A percentile compares a stretch with the other conserved stretches of the same genome.
Conservation (phyloP, 2,329 filamentous ascomycete species). For the Penicillium sp. region DNA sequence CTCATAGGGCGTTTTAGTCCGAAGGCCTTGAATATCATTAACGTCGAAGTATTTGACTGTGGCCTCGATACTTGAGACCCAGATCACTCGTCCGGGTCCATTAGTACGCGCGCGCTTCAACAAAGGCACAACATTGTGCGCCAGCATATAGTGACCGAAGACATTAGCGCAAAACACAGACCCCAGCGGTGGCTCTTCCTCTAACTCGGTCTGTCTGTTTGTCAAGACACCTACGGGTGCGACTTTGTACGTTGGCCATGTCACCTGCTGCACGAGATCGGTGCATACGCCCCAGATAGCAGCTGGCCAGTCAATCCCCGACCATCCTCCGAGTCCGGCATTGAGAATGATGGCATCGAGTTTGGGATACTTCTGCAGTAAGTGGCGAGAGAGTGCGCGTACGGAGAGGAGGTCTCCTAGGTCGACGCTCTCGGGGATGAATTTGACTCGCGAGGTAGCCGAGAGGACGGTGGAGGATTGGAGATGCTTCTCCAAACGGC, state of each 20-base stretch:
- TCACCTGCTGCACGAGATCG: constrained; percentile 65
- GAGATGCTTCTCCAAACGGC: constrained; percentile 62
- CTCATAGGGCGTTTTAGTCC: constrained; percentile 69
- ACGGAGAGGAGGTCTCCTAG: constrained; percentile 56
- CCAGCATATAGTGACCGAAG: constrained; percentile 91
- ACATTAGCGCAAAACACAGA: constrained; percentile 87
- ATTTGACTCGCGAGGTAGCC: constrained; percentile 46
- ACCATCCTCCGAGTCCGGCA: constrained; percentile 85
- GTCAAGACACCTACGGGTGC: constrained; percentile 56
- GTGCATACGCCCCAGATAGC: constrained; percentile 59
- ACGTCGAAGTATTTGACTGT: constrained; percentile 56
- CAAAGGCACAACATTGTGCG: constrained; percentile 74
- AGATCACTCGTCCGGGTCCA: constrained; percentile 68
- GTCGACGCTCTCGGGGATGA: constrained; percentile 59
- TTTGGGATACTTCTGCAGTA: constrained; percentile 58
- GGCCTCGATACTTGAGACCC: constrained; percentile 81
- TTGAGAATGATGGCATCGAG: constrained; percentile 81
- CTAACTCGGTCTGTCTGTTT: constrained; percentile 47
- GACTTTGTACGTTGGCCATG: constrained; percentile 75
- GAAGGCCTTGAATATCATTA: constrained; percentile 74
- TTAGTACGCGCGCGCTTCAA: constrained; percentile 53
- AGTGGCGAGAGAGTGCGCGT: constrained; percentile 51
- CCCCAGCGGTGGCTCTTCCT: constrained; percentile 62
- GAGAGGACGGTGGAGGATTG: constrained; percentile 41
- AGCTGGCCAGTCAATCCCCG: constrained; percentile 66